Evolutionary conservation across 2,329 filamentous ascomycete species (phyloP).

Genomic region (Sordariomycetes sp.): DNA sequence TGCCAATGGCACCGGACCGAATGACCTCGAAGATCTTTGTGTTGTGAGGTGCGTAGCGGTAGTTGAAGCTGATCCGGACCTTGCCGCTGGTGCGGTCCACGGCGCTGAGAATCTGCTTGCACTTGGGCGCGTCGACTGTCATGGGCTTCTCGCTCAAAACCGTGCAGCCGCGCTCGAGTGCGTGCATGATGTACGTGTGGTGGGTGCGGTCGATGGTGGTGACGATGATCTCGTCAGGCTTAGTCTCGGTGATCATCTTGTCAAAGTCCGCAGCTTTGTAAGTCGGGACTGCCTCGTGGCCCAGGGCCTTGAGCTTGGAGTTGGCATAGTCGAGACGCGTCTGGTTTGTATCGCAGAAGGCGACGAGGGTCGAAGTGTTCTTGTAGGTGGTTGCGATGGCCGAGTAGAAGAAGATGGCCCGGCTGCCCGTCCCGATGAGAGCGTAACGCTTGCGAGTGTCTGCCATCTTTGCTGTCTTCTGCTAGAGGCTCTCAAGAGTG

Average conservation of each 20-base stretch:
- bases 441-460: slow-evolving; percentile 45
- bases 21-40: slow-evolving; percentile 48
- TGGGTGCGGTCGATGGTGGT: slow-evolving; percentile 56
- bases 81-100: slow-evolving; percentile 36
- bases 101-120: slow-evolving; percentile 42
- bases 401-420: slow-evolving; percentile 52
- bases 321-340: slow-evolving; percentile 51
- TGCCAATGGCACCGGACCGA: slow-evolving; percentile 43
- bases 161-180: slow-evolving; percentile 48
- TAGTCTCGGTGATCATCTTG: slow-evolving; percentile 44
- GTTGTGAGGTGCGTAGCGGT: slow-evolving; percentile 57
- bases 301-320: slow-evolving; percentile 32
- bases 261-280: slow-evolving; percentile 47
- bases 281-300: slow-evolving; percentile 39
- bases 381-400: slow-evolving; percentile 45
- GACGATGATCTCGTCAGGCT: slow-evolving; percentile 52
- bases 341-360: slow-evolving; percentile 50
- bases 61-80: slow-evolving; percentile 54
- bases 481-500: too few relatives aligned
- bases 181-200: slow-evolving; percentile 49
- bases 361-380: slow-evolving; percentile 41
- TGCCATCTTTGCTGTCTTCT: too few relatives aligned
- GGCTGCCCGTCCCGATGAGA: slow-evolving; percentile 48
- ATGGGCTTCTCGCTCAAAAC: slow-evolving; percentile 58
- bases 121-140: slow-evolving; percentile 50